Conservation (phyloP, 441 rosid genomes). For the Eruca vesicaria region DNA sequence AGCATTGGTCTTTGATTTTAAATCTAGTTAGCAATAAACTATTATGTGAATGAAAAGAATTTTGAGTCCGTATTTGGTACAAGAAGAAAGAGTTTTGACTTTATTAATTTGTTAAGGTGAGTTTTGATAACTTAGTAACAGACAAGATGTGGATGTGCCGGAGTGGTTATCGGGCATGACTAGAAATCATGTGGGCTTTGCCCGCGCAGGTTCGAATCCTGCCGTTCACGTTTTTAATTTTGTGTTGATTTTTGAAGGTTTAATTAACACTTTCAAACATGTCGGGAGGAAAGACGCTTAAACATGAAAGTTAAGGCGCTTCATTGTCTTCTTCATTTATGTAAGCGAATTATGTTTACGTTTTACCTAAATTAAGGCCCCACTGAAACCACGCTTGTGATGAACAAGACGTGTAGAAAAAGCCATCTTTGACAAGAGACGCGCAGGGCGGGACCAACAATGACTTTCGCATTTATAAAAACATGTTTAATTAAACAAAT, state of each 20-base stretch:
- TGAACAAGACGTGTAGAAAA: not conserved
- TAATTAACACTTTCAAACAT: not conserved
- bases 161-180: constrained; percentile 85
- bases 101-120: too few species aligned
- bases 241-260: not conserved
- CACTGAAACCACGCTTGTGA: not conserved
- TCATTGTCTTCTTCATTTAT: not conserved
- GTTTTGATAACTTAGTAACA: too few species aligned
- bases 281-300: not conserved
- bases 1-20: too few species aligned
- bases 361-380: not conserved
- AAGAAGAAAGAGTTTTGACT: too few species aligned
- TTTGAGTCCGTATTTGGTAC: too few species aligned
- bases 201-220: constrained; percentile 98
- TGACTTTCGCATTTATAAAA: not conserved
- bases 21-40: too few species aligned
- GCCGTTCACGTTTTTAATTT: constrained; percentile 57
- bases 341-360: not conserved
- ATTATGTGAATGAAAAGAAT: too few species aligned
- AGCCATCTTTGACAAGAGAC: not conserved
- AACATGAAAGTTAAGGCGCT: not conserved
- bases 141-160: constrained; percentile 51
- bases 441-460: not conserved
- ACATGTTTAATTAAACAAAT: not conserved
- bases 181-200: constrained; percentile 97